Conservation (phyloP, 306 rosid species). For the Macrotyloma uniflorum region DNA sequence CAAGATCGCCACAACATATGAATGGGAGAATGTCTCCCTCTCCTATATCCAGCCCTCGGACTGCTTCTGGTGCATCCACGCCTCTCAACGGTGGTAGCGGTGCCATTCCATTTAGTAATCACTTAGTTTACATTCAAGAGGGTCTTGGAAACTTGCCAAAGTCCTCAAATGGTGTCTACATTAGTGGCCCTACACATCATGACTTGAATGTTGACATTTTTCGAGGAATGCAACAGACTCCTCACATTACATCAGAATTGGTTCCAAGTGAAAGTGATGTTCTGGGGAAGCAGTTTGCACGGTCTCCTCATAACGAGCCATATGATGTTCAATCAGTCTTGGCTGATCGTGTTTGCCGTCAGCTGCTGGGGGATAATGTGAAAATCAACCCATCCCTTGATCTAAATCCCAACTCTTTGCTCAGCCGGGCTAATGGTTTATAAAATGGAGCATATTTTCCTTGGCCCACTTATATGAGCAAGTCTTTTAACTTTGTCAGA, state of each 20-base stretch:
- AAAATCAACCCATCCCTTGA: slow-evolving; percentile 62
- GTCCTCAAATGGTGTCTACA: slow-evolving; percentile 52
- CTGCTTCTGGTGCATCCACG: slow-evolving; percentile 84
- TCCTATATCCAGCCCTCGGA: slow-evolving; percentile 90
- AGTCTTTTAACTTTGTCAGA: slow-evolving; percentile 34
- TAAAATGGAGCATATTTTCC: slow-evolving; percentile 42
- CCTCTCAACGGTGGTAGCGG: slow-evolving; percentile 78
- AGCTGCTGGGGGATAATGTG: slow-evolving; percentile 72
- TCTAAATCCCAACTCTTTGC: slow-evolving; percentile 66
- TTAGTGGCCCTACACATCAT: slow-evolving; percentile 51
- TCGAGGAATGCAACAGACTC: slow-evolving; percentile 69
- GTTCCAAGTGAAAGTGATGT: slow-evolving; percentile 57
- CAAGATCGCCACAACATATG: slow-evolving; percentile 80
- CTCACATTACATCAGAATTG: slow-evolving; percentile 62
- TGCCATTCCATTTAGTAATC: slow-evolving; percentile 67
- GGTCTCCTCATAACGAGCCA: slow-evolving; percentile 47
- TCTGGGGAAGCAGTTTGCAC: slow-evolving; percentile 54
- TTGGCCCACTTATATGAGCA: slow-evolving; percentile 5
- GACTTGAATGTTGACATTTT: slow-evolving; percentile 74
- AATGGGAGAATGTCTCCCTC: slow-evolving; percentile 93
- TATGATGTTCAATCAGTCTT: slow-evolving; percentile 78
- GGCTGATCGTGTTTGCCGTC: slow-evolving; percentile 85
- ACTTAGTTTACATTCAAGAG: slow-evolving; percentile 65
- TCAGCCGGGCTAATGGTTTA: slow-evolving; percentile 60
- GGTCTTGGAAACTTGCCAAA: slow-evolving; percentile 68